Evolutionary conservation across 345 rosid species (phyloP), one percentile per base, ranked within the genome.

Genomic region (Citrus medica): DNA sequence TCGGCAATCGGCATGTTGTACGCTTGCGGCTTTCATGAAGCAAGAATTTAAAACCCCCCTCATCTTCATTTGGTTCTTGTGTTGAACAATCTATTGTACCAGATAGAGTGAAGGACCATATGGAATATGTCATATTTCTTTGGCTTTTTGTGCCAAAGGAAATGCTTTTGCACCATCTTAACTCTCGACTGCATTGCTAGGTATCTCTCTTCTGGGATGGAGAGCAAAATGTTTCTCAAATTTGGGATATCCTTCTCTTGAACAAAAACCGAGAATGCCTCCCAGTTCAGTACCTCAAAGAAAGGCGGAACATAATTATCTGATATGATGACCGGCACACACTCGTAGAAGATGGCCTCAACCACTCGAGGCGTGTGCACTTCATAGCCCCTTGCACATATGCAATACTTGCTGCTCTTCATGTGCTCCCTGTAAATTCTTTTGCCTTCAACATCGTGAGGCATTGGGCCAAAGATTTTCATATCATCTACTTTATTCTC

Each of bases 221-320:
- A 87, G 6, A 86, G 78, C 70, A 95, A 86, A 76, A 93, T 92
- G 79, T 81, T 87, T 73, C 95, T 89, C 87, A 92, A 81, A 76
- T 88, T 92, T 5, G 87, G 89, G 59, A 90, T 74, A 65, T 95
- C 93, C 71, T 81, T 89, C 92, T 95, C 99, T 51, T n/a, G 73
- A 28, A 95, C 88, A 82, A 95, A 89, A 76, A 95, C 92, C 5
- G 98, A 82, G 38, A 95, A 92, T 7, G 86, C 81, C 73, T 90
- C 98, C 97, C 98, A 92, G 71, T 90, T 83, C 83, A 95, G 79
- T 32, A 88, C 87, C 91, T 93, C 99, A 5, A 95, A 89, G 81
- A 95, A 88, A 0, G 98, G 98, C 30, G 95, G 95, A 63, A 95
- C 97, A 22, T 95, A 95, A 69, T 93, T 95, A 78, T 95, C 97